Evolutionary conservation across 345 rosid species (phyloP).

Genomic region (Firmiana major): DNA sequence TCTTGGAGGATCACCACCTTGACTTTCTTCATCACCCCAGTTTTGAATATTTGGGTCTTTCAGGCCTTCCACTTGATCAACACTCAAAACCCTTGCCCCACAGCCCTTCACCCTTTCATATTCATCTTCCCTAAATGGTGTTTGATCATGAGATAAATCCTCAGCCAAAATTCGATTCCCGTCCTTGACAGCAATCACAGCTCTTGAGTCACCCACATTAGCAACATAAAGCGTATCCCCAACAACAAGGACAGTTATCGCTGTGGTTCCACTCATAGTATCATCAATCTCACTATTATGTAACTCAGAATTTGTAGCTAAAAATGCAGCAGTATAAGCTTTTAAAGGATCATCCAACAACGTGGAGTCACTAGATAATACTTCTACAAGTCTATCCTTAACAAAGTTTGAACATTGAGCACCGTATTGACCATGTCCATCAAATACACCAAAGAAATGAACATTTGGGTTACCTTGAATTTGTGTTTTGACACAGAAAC

Average conservation of each 20-base stretch:
- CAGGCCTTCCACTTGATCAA: constrained; percentile 92
- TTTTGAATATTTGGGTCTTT: constrained; percentile 79
- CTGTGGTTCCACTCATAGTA: constrained; percentile 92
- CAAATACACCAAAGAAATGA: constrained; percentile 93
- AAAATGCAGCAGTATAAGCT: constrained; percentile 68
- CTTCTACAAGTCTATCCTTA: constrained; percentile 62
- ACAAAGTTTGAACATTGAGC: constrained; percentile 78
- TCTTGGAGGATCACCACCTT: constrained; percentile 95
- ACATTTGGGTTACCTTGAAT: constrained; percentile 81
- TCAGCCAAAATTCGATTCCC: constrained; percentile 62
- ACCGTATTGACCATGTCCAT: constrained; percentile 84
- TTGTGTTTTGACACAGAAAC: constrained; percentile 66
- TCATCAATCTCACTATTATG: constrained; percentile 81
- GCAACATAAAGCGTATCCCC: constrained; percentile 85
- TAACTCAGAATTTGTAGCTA: constrained; percentile 58
- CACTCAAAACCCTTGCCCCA: constrained; percentile 90
- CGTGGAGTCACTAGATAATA: constrained; percentile 53
- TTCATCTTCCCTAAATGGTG: constrained; percentile 92
- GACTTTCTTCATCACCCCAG: constrained; percentile 87
- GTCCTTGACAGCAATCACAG: constrained; percentile 70
- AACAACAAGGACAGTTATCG: constrained; percentile 80
- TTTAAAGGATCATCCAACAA: constrained; percentile 68
- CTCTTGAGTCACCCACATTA: constrained; percentile 98
- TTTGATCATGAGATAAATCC: constrained; percentile 88
- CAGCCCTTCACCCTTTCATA: constrained; percentile 82